Base-by-base conservation (phyloP, 2,329 filamentous ascomycete genomes). In the Nigrograna mackinnonii region DNA sequence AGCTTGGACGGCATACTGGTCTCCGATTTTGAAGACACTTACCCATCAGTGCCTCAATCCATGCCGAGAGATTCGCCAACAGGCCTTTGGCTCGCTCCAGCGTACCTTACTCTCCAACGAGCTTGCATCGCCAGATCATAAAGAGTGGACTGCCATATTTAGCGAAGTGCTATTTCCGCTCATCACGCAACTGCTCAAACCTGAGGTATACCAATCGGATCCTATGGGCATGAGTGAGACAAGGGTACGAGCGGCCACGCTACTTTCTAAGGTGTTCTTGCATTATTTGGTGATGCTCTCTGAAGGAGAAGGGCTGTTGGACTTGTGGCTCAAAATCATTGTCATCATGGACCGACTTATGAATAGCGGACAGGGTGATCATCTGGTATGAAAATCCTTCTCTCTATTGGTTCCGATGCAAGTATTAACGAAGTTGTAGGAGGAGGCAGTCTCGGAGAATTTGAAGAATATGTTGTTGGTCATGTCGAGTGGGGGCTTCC, bases 1-100 rank as follows among this genome's bases (percentile, higher is more conserved):
- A 88, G 94, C 94, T 12, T 99, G 94, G 94, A 91, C 90, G 37
- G 90, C 94, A 6, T 99, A 99, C 67, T 99, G 94, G 94, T 85
- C 91, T 12, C 94, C 92, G 2, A 91, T 99, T 19, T 94, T 99
- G 69, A 84, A 90, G 55, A 88, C 90, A 5, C 74, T 99, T 14
- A 94, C 88, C 3, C 84, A 83, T 4, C 94, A 99, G 70, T 96
- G 91, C 69, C 89, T 89, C 40, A 99, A 97, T 64, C 91, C 91
- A 1, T 96, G 91, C 62, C 87, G 92, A 41, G 91, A 96, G 57
- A 89, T 99, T 45, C 85, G 94, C 3, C 88, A 95, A 58, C 82
- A 95, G 60, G 90, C 94, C 2, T 89, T 97, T 56, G 84, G 86
- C 6, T 89, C 86, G 7, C 77, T 99, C 13, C 92, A 97, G 65